Evolutionary conservation across 176 grass and related monocot genomes (phyloP), one percentile per base, ranked within the genome.

Genomic region (Raddia distichophylla): DNA sequence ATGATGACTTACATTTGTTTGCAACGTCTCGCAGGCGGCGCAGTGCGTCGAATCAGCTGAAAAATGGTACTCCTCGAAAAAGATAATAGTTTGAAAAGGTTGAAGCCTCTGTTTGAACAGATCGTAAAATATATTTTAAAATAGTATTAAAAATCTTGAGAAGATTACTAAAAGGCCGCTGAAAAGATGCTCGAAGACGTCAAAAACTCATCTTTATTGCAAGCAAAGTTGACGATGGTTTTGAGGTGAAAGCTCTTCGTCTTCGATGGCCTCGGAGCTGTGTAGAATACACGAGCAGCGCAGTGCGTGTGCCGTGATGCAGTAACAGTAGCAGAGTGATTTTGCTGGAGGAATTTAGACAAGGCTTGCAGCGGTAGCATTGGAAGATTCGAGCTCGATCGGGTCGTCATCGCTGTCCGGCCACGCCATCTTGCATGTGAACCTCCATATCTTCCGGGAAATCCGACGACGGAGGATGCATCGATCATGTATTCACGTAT

Each of bases 341-440:
- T 61, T 60, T 60, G 56, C 16, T n/a, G 4, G 14, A 18, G 42
- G 55, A 33, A 16, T 20, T 17, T 7, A 10, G 68, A 53, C 68
- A 22, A 12, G 5, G 27, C 13, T 70, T 60, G 51, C 52, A 1
- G 40, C 14, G 22, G 15, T 2, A 45, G 37, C n/a, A 46, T 62
- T 2, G 52, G 77, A 67, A 69, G 70, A 70, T 82, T 76, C 85
- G 68, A 8, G 13, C 37, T 18, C 57, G 73, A 34, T 19, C 10
- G 43, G 22, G 67, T 42, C 45, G 63, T 34, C 63, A 11, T 46
- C 60, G 70, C 73, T 12, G 42, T 66, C 63, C 13, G 35, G 45
- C 16, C 55, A 82, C 85, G 85, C 72, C 35, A 87, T 76, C 84
- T 11, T 35, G 43, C 79, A 17, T 76, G 79, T 57, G 73, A 74